These are phyloP conservation scores for Vitis rupestris DNA, from an alignment of 164 flowering plant species.

Conservation along the genomic window DNA sequence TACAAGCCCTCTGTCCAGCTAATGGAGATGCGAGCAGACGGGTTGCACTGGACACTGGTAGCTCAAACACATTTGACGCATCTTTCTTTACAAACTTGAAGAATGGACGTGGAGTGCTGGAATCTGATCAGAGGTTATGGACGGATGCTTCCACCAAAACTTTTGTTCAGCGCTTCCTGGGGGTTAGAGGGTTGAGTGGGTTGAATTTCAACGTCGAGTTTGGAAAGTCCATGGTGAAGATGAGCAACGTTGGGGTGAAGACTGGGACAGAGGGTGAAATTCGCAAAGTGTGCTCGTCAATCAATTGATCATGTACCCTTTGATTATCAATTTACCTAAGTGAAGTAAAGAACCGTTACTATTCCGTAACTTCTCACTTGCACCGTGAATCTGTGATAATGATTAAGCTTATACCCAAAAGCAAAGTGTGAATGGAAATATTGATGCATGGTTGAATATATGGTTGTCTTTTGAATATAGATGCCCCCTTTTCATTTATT, in stretches of 20 bases:
- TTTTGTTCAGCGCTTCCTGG: conserved; percentile 33
- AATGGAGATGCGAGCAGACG: conserved; percentile 41
- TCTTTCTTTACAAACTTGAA: conserved; percentile 40
- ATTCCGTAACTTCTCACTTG: too few species aligned
- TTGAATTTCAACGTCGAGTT: conserved; percentile 43
- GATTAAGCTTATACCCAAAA: too few species aligned
- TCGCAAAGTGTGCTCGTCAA: conserved; percentile 48
- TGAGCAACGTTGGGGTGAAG: conserved; percentile 55
- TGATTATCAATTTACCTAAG: too few species aligned
- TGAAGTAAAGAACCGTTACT: too few species aligned
- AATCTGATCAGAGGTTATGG: conserved; percentile 61
- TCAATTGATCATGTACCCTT: conserved; percentile 23
- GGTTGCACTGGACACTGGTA: conserved; percentile 44
- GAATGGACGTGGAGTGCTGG: conserved; percentile 45
- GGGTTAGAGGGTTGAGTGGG: conserved; percentile 32
- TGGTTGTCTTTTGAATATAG: too few species aligned
- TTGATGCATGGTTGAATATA: too few species aligned
- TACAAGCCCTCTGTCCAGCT: conserved; percentile 42
- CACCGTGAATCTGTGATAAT: too few species aligned
- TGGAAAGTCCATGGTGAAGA: conserved; percentile 60
- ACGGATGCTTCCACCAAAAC: conserved; percentile 34
- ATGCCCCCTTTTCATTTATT: too few species aligned
- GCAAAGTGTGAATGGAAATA: too few species aligned
- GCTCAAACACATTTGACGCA: conserved; percentile 36
- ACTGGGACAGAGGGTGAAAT: conserved; percentile 55